Base-by-base conservation (phyloP, 192 early-diverging fungal species). In the Tieghemiomyces parasiticus region DNA sequence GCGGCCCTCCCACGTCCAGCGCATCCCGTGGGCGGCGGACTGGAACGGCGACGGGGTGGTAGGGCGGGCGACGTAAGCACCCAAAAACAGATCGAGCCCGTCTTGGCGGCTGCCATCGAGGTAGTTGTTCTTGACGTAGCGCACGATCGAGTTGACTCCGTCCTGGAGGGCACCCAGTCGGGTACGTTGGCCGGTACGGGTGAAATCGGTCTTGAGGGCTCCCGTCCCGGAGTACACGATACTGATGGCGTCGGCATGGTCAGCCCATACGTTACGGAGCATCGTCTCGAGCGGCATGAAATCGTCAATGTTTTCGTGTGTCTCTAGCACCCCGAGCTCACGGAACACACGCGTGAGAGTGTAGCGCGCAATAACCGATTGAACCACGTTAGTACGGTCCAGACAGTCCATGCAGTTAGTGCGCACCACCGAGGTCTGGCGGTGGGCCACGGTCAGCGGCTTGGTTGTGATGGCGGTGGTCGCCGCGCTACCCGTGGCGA, bases 381-480 rank as follows among this genome's bases (percentile, higher is more conserved):
- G 97, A 22, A 97, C 93, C 26, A 99, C 95, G 65, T 99, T 99
- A 31, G 97, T 99, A 63, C 97, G 85, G 66, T 99, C 97, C 35
- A 99, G 72, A 68, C 97, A 99, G 73, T 99, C 97, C 87, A 99
- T 95, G 71, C 97, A 99, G 70, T 99, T 99, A 2, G 93, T 86
- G 51, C 97, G 86, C 34, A 93, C 74, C 16, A 95, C 86, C 10
- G 89, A 91, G 4, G 69, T 73, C 61, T 99, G 94, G 35, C 63
- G 22, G 28, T 63, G 48, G 35, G 29, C 16, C 9, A 61, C 55
- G 22, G 20, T 35, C 6, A 6, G 8, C 38, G 38, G 38, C 16
- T 42, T 42, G n/a, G n/a, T n/a, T n/a, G n/a, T n/a, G n/a, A n/a
- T n/a, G n/a, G n/a, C n/a, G n/a, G n/a, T n/a, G n/a, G n/a, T n/a